Conservation (phyloP, 2,329 filamentous ascomycete genomes). For the Phoma sp. region DNA sequence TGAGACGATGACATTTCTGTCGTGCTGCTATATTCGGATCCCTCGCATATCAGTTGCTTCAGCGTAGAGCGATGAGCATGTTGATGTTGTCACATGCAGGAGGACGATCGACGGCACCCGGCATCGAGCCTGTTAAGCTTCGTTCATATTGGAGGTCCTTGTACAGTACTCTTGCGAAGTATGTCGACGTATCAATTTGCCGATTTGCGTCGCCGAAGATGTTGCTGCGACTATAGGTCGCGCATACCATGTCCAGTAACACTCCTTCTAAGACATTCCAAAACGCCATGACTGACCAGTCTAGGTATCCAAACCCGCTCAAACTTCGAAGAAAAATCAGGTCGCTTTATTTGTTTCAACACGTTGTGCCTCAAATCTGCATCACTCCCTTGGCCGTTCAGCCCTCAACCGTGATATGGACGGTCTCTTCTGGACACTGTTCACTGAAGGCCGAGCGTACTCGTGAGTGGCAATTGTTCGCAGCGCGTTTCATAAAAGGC, state of each 20-base stretch:
- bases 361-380: neutral
- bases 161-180: too few species aligned
- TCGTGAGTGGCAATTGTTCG: slow-evolving; percentile 39
- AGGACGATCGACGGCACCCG: too few species aligned
- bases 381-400: neutral
- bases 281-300: neutral
- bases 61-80: too few species aligned
- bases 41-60: neutral
- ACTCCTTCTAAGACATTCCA: neutral
- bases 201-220: too few species aligned
- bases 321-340: neutral
- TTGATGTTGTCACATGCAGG: too few species aligned
- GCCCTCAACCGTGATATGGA: slow-evolving; percentile 37
- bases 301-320: neutral
- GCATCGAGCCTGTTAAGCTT: too few species aligned
- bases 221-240: too few species aligned
- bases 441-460: slow-evolving; percentile 32
- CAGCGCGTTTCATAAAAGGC: slow-evolving; percentile 60
- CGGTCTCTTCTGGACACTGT: slow-evolving; percentile 24
- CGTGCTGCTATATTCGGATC: neutral
- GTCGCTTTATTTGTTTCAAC: too few species aligned
- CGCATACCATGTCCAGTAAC: too few species aligned
- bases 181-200: too few species aligned
- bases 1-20: neutral
- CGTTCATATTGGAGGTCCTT: too few species aligned